These are phyloP conservation scores for Sporothrix protearum DNA, from an alignment of 2,329 filamentous ascomycete species.

Conservation along the genomic window DNA sequence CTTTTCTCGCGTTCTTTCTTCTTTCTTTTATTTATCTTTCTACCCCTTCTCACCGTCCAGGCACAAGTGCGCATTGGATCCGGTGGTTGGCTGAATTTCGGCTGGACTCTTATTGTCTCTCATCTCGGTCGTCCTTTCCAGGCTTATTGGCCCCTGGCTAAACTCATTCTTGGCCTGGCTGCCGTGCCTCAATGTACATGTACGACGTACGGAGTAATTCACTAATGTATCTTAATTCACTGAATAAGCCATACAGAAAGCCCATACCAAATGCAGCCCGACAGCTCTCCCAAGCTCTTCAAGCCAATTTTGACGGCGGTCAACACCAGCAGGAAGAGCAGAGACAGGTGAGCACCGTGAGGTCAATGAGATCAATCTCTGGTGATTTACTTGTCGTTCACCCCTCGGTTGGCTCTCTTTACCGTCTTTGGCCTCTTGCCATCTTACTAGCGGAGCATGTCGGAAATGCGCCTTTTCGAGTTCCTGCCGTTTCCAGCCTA, in stretches of 20 bases:
- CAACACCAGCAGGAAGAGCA: not conserved
- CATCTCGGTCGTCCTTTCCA: not conserved
- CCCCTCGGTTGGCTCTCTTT: not conserved
- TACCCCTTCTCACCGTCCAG: not conserved
- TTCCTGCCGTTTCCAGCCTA: not conserved
- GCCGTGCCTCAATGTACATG: not conserved
- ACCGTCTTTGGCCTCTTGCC: not conserved
- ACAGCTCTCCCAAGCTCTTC: not conserved
- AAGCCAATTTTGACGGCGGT: not conserved
- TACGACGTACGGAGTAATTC: no score
- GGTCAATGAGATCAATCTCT: not conserved
- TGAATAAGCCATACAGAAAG: not conserved
- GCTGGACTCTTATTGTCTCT: not conserved
- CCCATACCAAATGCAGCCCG: slow-evolving; percentile 2
- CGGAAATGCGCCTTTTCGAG: not conserved
- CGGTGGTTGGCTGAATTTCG: not conserved
- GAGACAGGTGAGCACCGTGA: no score
- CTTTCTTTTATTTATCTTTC: not conserved
- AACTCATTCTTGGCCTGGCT: not conserved
- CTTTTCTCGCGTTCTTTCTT: not conserved
- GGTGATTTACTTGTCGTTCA: not conserved
- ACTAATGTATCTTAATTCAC: no score
- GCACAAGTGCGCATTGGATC: not conserved
- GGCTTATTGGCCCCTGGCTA: slow-evolving; percentile 8
- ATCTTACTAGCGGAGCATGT: not conserved